A percentile compares a stretch with the other conserved stretches of the same genome.
Evolutionary conservation across 305 asterid species (phyloP).

Genomic region (Withania somnifera): DNA sequence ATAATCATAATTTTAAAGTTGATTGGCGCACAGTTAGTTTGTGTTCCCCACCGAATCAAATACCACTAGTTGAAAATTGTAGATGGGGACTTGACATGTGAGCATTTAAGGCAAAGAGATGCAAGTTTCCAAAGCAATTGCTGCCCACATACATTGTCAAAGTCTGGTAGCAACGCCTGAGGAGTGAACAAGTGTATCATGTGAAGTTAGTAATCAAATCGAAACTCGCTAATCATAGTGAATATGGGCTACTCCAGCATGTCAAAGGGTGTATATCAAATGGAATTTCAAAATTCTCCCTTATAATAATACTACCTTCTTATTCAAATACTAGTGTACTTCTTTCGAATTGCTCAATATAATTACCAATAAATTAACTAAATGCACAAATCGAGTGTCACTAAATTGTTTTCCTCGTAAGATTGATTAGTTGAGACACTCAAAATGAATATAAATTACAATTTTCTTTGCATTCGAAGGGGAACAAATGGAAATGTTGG

Average conservation of each 20-base stretch:
- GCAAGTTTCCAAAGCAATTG: slow-evolving; percentile 27
- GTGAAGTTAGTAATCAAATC: neutral
- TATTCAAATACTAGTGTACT: neutral
- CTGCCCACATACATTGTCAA: slow-evolving; percentile 19
- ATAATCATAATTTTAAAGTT: neutral
- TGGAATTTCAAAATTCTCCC: neutral
- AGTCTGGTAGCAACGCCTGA: neutral
- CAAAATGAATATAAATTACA: no score
- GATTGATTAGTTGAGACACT: no score
- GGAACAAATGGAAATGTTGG: neutral
- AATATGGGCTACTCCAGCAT: neutral
- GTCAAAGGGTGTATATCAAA: neutral
- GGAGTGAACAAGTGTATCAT: neutral
- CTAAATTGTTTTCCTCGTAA: no score
- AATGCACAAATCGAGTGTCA: neutral
- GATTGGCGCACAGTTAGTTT: neutral
- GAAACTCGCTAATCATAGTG: neutral
- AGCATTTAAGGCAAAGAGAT: slow-evolving; percentile 24
- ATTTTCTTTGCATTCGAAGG: neutral
- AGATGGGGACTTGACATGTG: slow-evolving; percentile 32
- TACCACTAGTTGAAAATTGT: neutral
- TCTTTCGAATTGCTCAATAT: neutral
- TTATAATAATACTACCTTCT: neutral
- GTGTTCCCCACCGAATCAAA: neutral
- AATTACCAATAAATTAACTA: neutral